Conservation (phyloP, 768 basidiomycete species). For the Suillus alpinus region DNA sequence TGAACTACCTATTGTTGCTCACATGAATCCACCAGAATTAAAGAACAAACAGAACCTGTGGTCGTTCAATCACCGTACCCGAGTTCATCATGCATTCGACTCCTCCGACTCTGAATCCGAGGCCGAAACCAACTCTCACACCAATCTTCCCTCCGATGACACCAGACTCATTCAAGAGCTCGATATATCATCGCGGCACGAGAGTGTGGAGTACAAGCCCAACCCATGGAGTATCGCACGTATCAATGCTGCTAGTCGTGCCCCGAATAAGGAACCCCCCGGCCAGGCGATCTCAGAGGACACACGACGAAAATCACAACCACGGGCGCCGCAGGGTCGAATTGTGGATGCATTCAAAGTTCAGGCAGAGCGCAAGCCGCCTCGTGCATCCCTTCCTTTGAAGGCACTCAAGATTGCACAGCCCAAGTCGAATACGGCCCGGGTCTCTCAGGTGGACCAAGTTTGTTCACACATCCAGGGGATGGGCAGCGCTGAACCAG, state of each 20-base stretch:
- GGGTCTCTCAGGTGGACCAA: conserved; percentile 19
- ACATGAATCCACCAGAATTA: not conserved
- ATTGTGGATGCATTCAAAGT: conserved; percentile 49
- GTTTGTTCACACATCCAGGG: conserved; percentile 16
- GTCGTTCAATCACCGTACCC: conserved; percentile 27
- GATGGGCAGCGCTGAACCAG: not conserved
- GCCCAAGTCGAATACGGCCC: conserved; percentile 1
- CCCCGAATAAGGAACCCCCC: conserved; percentile 6
- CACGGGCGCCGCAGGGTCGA: conserved; percentile 22
- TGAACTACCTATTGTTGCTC: not conserved
- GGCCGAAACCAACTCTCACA: conserved; percentile 8
- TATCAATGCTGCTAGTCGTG: conserved; percentile 65
- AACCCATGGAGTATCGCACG: conserved; percentile 83
- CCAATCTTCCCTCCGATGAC: conserved; percentile 18
- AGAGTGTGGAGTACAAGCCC: conserved; percentile 62
- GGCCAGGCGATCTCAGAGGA: not conserved
- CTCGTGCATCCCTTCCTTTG: not conserved
- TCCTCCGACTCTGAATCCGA: conserved; percentile 21
- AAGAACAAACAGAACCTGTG: conserved; percentile 11
- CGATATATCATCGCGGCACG: conserved; percentile 59
- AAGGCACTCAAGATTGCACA: conserved; percentile 1
- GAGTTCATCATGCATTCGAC: conserved; percentile 8
- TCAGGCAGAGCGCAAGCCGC: conserved; percentile 28
- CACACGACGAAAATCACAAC: conserved; percentile 2
- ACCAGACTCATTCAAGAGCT: conserved; percentile 43